Base-by-base conservation (phyloP, 176 grass and related monocot genomes). In the Puya raimondii region DNA sequence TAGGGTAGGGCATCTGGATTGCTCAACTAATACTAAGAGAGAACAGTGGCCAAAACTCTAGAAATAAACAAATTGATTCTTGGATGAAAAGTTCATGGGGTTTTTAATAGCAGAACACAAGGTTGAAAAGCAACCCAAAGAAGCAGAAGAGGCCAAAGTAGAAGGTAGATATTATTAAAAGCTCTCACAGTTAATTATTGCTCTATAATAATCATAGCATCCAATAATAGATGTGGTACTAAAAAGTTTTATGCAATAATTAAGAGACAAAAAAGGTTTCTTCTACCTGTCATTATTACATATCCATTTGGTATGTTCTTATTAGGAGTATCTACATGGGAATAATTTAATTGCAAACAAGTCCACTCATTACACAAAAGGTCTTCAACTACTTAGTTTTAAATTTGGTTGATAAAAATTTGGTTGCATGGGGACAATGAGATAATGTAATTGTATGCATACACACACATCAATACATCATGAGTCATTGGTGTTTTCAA, bases 381-480 rank as follows among this genome's bases (percentile, higher is more conserved):
- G 21, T 18, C 16, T 61, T 21, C 56, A 61, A 21, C 56, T 9
- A 22, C 56, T 20, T 20, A 18, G 2, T 61, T 42, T 42, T 42
- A 42, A 42, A 42, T 7, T 8, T 42, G 33, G 33, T 42, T 42
- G 33, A 42, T 42, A 42, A 42, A 42, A 10, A 9, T 61, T 61
- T 61, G 56, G 56, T 61, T 16, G 21, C 17, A 61, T n/a, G 56
- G 21, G 56, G 15, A 61, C 56, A 61, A 61, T 61, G 56, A 61
- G 56, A 61, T 61, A 10, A 7, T 61, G 56, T n/a, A 20, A 61
- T 61, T 42, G 33, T 42, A 7, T 42, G 33, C 6, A 42, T 42
- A 1, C 33, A 42, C 6, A 26, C 33, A 42, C 33, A 20, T 21
- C 25, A 26, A 20, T 5, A 59, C 2, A 2, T 18, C 0, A 21